Evolutionary conservation across 2,329 filamentous ascomycete genomes (phyloP).

Genomic region (Colletotrichum liaoningense): DNA sequence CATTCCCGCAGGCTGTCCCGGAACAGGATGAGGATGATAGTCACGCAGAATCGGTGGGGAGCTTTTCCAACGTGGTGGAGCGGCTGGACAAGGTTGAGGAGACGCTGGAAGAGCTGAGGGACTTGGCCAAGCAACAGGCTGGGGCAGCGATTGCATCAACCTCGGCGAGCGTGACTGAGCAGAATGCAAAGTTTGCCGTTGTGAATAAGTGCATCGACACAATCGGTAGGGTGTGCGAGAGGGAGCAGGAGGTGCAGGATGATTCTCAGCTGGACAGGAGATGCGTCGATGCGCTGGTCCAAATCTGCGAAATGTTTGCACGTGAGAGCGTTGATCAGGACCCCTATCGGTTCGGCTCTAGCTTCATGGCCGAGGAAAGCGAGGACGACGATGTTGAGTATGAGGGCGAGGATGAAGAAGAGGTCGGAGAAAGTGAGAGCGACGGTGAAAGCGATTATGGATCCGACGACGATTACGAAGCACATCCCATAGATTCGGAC

Average conservation of each 20-base stretch:
- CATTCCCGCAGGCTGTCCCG: constrained; percentile 20
- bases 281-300: constrained; percentile 19
- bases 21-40: constrained; percentile 21
- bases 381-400: constrained; percentile 25
- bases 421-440: neutral
- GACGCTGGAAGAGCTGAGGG: constrained; percentile 25
- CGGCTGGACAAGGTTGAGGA: constrained; percentile 10
- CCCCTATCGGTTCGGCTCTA: constrained; percentile 9
- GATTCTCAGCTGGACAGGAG: neutral
- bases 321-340: constrained; percentile 17
- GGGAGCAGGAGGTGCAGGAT: constrained; percentile 3
- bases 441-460: neutral
- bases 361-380: constrained; percentile 11
- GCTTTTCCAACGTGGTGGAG: neutral
- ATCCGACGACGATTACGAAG: neutral
- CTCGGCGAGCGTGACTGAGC: neutral
- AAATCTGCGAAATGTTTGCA: constrained; percentile 33
- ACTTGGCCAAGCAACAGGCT: constrained; percentile 18
- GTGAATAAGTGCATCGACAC: constrained; percentile 29
- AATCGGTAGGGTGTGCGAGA: constrained; percentile 21
- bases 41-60: constrained; percentile 7
- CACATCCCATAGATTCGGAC: neutral
- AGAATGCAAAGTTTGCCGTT: constrained; percentile 16
- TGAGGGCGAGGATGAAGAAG: constrained; percentile 5
- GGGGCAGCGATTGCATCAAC: constrained; percentile 6